Percentiles rank a stretch among this genome's conserved stretches.
Evolutionary conservation across 495 filamentous ascomycete species (phyloP).

Genomic region (Parathielavia appendiculata): DNA sequence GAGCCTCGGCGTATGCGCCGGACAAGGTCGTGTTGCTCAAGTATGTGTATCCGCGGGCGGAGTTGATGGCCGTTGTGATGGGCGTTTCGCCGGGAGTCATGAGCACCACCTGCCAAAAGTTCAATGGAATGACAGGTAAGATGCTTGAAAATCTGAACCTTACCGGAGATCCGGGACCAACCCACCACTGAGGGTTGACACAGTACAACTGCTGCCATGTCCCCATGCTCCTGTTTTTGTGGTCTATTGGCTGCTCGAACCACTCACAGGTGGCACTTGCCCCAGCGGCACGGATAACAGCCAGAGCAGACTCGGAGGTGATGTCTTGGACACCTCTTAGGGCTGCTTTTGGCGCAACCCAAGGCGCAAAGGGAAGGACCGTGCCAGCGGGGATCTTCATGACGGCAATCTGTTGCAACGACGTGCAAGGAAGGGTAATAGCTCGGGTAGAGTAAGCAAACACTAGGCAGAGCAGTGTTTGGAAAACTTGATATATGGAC

Average conservation of each 20-base stretch:
- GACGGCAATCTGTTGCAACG: background rate
- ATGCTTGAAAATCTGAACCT: background rate
- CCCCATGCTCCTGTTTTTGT: slow-evolving; percentile 18
- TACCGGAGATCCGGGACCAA: slow-evolving; percentile 23
- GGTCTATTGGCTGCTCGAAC: slow-evolving; percentile 27
- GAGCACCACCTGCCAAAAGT: slow-evolving; percentile 40
- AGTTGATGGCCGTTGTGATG: slow-evolving; percentile 38
- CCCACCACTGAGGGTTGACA: slow-evolving; percentile 23
- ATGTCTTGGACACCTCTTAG: slow-evolving; percentile 12
- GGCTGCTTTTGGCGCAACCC: slow-evolving; percentile 18
- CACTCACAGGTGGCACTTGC: slow-evolving; percentile 18
- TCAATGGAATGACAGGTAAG: background rate
- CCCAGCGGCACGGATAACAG: slow-evolving; percentile 10
- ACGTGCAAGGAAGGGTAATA: background rate
- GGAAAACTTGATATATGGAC: no score
- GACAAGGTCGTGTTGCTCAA: slow-evolving; percentile 47
- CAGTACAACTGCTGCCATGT: slow-evolving; percentile 27
- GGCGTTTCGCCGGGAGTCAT: slow-evolving; percentile 55
- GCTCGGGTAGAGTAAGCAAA: no score
- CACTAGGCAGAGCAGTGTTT: no score
- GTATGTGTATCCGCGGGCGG: slow-evolving; percentile 35
- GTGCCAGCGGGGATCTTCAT: slow-evolving; percentile 22
- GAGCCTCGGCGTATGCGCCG: slow-evolving; percentile 47
- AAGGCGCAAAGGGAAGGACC: slow-evolving; percentile 20
- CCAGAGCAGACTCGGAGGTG: background rate